Conservation (phyloP, 2,329 filamentous ascomycete species). For the Botrytis tulipae region DNA sequence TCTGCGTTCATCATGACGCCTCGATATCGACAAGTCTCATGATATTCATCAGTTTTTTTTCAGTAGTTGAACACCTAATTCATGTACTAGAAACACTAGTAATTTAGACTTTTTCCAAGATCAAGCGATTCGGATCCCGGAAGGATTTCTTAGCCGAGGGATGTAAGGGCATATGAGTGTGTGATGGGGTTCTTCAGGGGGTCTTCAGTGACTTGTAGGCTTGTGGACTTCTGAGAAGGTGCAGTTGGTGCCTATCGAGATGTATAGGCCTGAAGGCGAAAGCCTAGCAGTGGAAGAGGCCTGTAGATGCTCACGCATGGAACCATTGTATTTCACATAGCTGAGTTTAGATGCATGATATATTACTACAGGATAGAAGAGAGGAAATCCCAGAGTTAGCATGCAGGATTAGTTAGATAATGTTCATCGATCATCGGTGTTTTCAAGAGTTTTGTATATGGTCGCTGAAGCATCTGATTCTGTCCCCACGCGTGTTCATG, state of each 20-base stretch:
- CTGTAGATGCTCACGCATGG: not conserved
- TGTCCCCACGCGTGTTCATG: not conserved
- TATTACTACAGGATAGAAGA: fast-evolving
- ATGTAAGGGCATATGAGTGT: not conserved
- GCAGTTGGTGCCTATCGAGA: not conserved
- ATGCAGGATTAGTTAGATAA: not conserved
- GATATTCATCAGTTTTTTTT: not conserved
- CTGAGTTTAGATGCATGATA: not conserved
- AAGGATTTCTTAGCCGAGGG: fast-evolving
- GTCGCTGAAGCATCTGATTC: not conserved
- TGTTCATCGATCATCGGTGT: not conserved
- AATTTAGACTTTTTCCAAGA: not conserved
- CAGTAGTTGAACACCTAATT: not conserved
- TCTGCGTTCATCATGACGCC: not conserved
- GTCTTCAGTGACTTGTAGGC: not conserved
- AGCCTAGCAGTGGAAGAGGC: not conserved
- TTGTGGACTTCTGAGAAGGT: not conserved
- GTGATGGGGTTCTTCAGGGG: not conserved
- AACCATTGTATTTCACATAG: not conserved
- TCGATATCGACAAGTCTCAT: not conserved
- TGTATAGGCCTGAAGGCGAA: not conserved
- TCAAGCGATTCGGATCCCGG: not conserved
- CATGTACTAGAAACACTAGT: not conserved
- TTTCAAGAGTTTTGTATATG: not conserved
- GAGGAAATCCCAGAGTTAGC: not conserved